A percentile compares a stretch with the other conserved stretches of the same genome.
Evolutionary conservation across 2,329 filamentous ascomycete species (phyloP).

Genomic region (Xylaria multiplex): DNA sequence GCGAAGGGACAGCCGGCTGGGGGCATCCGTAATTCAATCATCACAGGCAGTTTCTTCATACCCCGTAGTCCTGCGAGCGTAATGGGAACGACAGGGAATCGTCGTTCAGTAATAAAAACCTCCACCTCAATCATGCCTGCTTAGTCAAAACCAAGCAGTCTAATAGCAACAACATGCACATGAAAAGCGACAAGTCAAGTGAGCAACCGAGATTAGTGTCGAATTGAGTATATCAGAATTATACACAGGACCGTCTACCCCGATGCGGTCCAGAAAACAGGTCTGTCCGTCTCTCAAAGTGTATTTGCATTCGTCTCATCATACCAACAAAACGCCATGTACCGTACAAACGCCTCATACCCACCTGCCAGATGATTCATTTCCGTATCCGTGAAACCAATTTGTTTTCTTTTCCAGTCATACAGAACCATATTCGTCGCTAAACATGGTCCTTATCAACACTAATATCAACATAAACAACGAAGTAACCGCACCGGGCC

Average conservation of each 20-base stretch:
- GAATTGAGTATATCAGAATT: slow-evolving; percentile 9
- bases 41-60: too few relatives aligned
- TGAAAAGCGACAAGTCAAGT: not conserved
- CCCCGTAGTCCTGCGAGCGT: not conserved
- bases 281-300: not conserved
- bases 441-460: not conserved
- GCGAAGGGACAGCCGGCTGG: not conserved
- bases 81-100: not conserved
- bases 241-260: slow-evolving; percentile 4
- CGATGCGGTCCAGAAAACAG: not conserved
- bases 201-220: not conserved
- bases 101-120: not conserved
- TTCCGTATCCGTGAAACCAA: slow-evolving; percentile 1
- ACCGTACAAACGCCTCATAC: slow-evolving; percentile 15
- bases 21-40: not conserved
- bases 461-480: slow-evolving; percentile 20
- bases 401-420: slow-evolving; percentile 26
- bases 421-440: slow-evolving; percentile 31
- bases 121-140: too few relatives aligned
- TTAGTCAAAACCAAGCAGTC: too few relatives aligned
- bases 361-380: slow-evolving; percentile 1
- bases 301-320: not conserved
- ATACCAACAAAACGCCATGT: not conserved
- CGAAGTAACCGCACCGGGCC: not conserved
- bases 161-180: not conserved